Evolutionary conservation across 176 grass and related monocot species (phyloP).

Genomic region (Triticum timopheevii): DNA sequence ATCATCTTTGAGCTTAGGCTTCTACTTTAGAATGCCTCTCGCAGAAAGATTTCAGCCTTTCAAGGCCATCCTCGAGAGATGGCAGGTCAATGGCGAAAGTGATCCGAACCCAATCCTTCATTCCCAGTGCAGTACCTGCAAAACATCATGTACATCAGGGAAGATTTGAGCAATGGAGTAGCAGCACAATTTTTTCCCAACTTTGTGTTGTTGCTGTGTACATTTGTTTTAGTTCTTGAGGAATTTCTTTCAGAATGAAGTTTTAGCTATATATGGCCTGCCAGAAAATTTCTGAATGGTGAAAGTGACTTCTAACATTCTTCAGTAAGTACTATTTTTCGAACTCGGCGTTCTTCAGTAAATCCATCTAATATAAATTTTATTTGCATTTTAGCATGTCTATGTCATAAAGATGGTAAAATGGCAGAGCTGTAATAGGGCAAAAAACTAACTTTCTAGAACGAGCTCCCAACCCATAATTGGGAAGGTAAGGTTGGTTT

Average conservation of each 20-base stretch:
- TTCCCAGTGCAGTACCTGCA: constrained; percentile 59
- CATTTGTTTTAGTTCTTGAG: not conserved
- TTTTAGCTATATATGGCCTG: not conserved
- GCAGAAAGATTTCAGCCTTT: constrained; percentile 70
- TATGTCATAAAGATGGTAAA: not conserved
- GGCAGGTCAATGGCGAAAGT: constrained; percentile 53
- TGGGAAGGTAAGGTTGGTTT: too few species aligned
- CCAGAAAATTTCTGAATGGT: not conserved
- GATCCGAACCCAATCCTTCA: constrained; percentile 68
- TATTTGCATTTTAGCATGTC: not conserved
- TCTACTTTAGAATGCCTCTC: constrained; percentile 45
- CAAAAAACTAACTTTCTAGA: not conserved
- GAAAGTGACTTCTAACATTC: not conserved
- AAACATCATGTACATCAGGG: constrained; percentile 9
- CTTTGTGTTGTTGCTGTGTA: not conserved
- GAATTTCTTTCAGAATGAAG: not conserved
- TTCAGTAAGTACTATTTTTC: not conserved
- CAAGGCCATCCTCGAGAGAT: constrained; percentile 57
- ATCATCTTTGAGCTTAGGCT: not conserved
- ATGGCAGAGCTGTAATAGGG: not conserved
- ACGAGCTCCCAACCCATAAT: too few species aligned
- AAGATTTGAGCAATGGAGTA: not conserved
- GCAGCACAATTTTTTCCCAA: not conserved
- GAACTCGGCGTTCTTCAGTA: not conserved
- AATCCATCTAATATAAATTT: not conserved